These are phyloP conservation scores for Cnidoscolus chayamansa DNA, from an alignment of 441 rosid species.

Conservation along the genomic window DNA sequence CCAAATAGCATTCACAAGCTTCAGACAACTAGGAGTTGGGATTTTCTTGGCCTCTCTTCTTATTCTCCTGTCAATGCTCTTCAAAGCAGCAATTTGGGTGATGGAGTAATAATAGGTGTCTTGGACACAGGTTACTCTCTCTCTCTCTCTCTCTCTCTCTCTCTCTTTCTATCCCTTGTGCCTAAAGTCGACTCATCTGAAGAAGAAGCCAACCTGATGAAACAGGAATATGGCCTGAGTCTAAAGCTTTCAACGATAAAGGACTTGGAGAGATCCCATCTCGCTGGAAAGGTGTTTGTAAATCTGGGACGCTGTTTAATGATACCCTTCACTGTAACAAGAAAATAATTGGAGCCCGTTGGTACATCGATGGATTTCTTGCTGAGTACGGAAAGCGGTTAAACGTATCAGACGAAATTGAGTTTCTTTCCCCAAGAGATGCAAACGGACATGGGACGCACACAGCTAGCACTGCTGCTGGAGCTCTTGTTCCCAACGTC, in stretches of 20 bases:
- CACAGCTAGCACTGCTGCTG: conserved; percentile 56
- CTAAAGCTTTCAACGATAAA: conserved; percentile 47
- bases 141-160: neutral
- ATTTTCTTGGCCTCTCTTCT: conserved; percentile 56
- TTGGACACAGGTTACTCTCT: conserved; percentile 49
- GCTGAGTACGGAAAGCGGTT: conserved; percentile 38
- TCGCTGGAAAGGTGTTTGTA: conserved; percentile 58
- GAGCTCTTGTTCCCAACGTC: conserved; percentile 40
- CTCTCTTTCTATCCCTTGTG: no score
- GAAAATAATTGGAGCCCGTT: conserved; percentile 61
- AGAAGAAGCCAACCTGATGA: neutral
- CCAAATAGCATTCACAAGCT: conserved; percentile 46
- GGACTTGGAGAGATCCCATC: conserved; percentile 50
- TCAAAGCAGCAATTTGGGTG: conserved; percentile 48
- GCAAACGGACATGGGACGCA: conserved; percentile 68
- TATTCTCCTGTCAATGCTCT: conserved; percentile 36
- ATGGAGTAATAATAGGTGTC: conserved; percentile 55
- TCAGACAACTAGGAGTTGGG: conserved; percentile 62
- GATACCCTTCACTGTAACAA: conserved; percentile 34
- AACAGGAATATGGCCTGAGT: conserved; percentile 69
- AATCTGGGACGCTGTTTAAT: conserved; percentile 41
- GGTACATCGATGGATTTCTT: conserved; percentile 46
- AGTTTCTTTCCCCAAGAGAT: conserved; percentile 54
- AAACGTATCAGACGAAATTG: conserved; percentile 35
- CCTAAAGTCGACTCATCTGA: neutral